Conservation (phyloP, 768 basidiomycete genomes). For the Phylloporus sp. region DNA sequence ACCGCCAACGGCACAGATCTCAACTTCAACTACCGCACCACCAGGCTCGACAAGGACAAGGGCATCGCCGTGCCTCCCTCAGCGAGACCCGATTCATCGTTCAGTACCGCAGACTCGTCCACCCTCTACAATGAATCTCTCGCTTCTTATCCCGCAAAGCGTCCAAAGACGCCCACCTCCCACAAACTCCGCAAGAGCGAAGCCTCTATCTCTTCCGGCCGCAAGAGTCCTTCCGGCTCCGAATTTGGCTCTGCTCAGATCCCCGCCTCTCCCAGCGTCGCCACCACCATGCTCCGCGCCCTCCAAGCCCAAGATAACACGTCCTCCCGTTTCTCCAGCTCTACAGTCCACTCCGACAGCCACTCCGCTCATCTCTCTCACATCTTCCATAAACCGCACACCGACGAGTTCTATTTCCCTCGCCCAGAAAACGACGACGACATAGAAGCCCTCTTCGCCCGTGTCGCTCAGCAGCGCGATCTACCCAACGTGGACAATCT, state of each 20-base stretch:
- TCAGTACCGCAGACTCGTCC: conserved; percentile 54
- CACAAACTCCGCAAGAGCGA: conserved; percentile 47
- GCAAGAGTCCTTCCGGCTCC: conserved; percentile 44
- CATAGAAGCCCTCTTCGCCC: conserved; percentile 76
- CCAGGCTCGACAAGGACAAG: conserved; percentile 51
- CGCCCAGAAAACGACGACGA: conserved; percentile 73
- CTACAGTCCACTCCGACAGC: conserved; percentile 41
- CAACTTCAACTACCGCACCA: conserved; percentile 58
- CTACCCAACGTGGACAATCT: conserved; percentile 56
- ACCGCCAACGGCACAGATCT: conserved; percentile 68
- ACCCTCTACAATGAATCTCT: conserved; percentile 52
- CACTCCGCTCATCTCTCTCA: conserved; percentile 42
- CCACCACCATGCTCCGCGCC: conserved; percentile 43
- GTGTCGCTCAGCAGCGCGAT: conserved; percentile 66
- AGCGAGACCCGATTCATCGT: conserved; percentile 47
- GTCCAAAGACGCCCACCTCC: conserved; percentile 33
- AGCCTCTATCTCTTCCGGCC: conserved; percentile 45
- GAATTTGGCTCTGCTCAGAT: conserved; percentile 50
- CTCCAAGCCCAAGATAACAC: conserved; percentile 54
- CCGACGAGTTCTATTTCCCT: conserved; percentile 65
- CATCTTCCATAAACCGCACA: conserved; percentile 49
- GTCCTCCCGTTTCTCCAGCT: conserved; percentile 53
- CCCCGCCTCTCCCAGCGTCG: conserved; percentile 27
- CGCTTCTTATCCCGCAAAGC: conserved; percentile 33
- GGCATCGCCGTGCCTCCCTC: conserved; percentile 23